Evolutionary conservation across 2,329 filamentous ascomycete genomes (phyloP).

Genomic region (Penicillium polonicum): DNA sequence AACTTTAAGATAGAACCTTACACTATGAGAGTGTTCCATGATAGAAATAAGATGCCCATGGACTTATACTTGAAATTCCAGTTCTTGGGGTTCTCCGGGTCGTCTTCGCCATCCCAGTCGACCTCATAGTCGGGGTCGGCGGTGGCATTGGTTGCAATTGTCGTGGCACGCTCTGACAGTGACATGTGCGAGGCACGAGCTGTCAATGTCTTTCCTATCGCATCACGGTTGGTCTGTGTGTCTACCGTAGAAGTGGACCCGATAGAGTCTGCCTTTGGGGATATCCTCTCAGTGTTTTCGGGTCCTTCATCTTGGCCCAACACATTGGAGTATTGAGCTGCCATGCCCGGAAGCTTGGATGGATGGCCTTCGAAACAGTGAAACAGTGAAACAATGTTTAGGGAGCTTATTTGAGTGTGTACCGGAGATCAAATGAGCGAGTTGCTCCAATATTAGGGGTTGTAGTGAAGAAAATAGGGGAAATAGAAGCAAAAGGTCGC

Average conservation of each 20-base stretch:
- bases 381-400: background rate
- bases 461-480: background rate
- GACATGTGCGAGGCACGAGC: constrained; percentile 36
- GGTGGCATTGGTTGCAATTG: constrained; percentile 47
- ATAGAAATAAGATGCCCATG: constrained; percentile 55
- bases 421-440: background rate
- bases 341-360: constrained; percentile 17
- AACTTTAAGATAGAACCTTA: constrained; percentile 28
- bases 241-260: constrained; percentile 30
- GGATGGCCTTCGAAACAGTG: background rate
- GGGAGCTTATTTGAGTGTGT: background rate
- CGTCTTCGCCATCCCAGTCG: constrained; percentile 63
- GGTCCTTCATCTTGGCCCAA: constrained; percentile 25
- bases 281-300: constrained; percentile 13
- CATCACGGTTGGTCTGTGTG: constrained; percentile 28
- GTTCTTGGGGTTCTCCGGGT: constrained; percentile 64
- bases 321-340: constrained; percentile 8
- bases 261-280: constrained; percentile 29
- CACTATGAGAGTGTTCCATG: constrained; percentile 58
- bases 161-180: constrained; percentile 44
- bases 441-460: background rate
- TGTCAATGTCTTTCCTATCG: constrained; percentile 29
- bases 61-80: constrained; percentile 63
- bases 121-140: constrained; percentile 67
- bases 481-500: background rate